These are phyloP conservation scores for Microsporum audouinii DNA, from an alignment of 2,329 filamentous ascomycete genomes.

Conservation along the genomic window DNA sequence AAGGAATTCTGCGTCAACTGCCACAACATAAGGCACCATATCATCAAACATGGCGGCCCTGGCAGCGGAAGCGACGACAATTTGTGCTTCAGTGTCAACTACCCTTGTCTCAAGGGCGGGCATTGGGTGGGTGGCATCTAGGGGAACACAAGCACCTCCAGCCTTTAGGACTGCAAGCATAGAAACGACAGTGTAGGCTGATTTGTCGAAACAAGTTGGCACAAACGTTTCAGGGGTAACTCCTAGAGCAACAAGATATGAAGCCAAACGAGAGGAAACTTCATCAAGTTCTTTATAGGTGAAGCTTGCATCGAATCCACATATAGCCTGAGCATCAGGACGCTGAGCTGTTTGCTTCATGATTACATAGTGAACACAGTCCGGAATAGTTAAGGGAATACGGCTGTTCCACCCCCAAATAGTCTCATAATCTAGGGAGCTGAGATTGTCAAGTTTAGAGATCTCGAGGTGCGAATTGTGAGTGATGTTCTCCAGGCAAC, in stretches of 20 bases:
- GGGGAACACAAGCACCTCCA: slow-evolving; percentile 13
- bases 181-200: slow-evolving; percentile 15
- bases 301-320: slow-evolving; percentile 18
- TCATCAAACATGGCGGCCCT: slow-evolving; percentile 32
- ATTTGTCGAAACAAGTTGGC: slow-evolving; percentile 16
- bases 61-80: slow-evolving; percentile 30
- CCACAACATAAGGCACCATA: slow-evolving; percentile 31
- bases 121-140: slow-evolving; percentile 24
- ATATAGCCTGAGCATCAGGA: slow-evolving; percentile 16
- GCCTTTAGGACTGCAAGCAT: slow-evolving; percentile 16
- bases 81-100: slow-evolving; percentile 28
- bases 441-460: slow-evolving; percentile 28
- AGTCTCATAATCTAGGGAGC: slow-evolving; percentile 24
- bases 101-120: slow-evolving; percentile 29
- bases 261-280: slow-evolving; percentile 15
- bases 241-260: slow-evolving; percentile 11
- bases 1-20: slow-evolving; percentile 17
- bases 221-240: slow-evolving; percentile 13
- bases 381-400: slow-evolving; percentile 17
- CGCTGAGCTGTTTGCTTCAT: slow-evolving; percentile 17
- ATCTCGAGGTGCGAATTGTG: slow-evolving; percentile 25
- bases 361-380: slow-evolving; percentile 23
- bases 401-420: slow-evolving; percentile 24
- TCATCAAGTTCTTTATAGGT: slow-evolving; percentile 16
- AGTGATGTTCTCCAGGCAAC: slow-evolving; percentile 29